A percentile compares a stretch with the other conserved stretches of the same genome.
These are phyloP conservation scores for Tricladium varicosporioides DNA, from an alignment of 2,329 filamentous ascomycete genomes.

Conservation along the genomic window DNA sequence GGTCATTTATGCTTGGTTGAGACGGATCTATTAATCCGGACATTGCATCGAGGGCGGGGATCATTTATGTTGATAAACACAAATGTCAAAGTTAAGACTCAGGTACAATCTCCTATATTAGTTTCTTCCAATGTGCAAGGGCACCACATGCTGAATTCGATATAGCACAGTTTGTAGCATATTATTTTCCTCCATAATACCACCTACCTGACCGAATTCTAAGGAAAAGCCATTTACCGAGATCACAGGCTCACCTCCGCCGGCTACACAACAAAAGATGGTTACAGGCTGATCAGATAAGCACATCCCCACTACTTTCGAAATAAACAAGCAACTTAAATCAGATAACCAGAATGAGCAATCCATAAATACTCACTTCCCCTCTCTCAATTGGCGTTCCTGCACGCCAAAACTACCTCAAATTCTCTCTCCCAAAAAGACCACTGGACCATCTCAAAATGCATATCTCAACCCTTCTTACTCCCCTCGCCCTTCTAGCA, in stretches of 20 bases:
- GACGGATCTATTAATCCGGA: background rate
- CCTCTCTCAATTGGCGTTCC: background rate
- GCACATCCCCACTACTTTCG: background rate
- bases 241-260: background rate
- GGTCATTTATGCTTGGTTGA: background rate
- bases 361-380: background rate
- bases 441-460: conserved; percentile 4
- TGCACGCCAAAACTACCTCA: background rate
- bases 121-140: background rate
- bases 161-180: background rate
- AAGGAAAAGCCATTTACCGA: background rate
- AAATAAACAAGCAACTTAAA: background rate
- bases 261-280: background rate
- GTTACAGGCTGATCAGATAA: background rate
- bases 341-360: background rate
- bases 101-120: background rate
- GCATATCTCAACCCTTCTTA: background rate
- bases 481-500: conserved; percentile 13
- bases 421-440: background rate
- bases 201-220: background rate
- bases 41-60: background rate
- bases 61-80: background rate
- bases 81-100: background rate
- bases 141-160: background rate
- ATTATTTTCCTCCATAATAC: background rate